Evolutionary conservation across 2,329 filamentous ascomycete species (phyloP), one percentile per base, ranked within the genome.

Genomic region (Calonectria hawksworthii): DNA sequence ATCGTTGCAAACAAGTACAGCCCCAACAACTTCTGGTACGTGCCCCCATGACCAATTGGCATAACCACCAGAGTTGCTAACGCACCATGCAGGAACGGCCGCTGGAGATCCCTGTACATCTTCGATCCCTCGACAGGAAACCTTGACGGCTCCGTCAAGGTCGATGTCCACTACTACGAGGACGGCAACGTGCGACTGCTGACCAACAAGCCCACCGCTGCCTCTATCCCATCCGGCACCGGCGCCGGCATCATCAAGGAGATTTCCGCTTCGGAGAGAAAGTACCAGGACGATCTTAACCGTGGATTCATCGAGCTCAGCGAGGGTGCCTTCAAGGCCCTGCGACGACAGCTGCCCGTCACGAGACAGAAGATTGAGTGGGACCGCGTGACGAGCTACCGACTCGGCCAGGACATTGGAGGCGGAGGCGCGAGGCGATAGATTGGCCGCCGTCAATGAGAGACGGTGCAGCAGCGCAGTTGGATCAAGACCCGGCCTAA

Each of bases 91-190:
- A 96, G 94, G 95, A 99, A 98, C 87, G 97, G 97, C 76, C 95
- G 97, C 76, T 99, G 97, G 95, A 94, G 97, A 82, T 96, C 95
- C 63, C 90, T 94, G 68, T 99, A 99, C 88, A 90, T 94, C 81
- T 94, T 94, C 85, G 90, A 93, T 76, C 93, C 96, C 6, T 88
- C 92, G n/a, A 91, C 91, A 2, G 89, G 89, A 77, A 89, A 89
- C 63, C 88, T 99, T 54, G 92, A 93, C 47, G 97, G 97, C 80
- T 92, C 90, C 74, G 93, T 99, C 86, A 95, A 96, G 85, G 95
- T 98, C 69, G 96, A 99, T 80, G 96, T 99, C 67, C 97, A 99
- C 89, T 99, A 99, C 90, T 99, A 99, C 88, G 97, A 99, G 87
- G 98, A 99, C 84, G 97, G 97, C 76, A 99, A 99, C 83, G 97